Base-by-base conservation (phyloP, 2,329 filamentous ascomycete genomes). In the Thelonectria olida region DNA sequence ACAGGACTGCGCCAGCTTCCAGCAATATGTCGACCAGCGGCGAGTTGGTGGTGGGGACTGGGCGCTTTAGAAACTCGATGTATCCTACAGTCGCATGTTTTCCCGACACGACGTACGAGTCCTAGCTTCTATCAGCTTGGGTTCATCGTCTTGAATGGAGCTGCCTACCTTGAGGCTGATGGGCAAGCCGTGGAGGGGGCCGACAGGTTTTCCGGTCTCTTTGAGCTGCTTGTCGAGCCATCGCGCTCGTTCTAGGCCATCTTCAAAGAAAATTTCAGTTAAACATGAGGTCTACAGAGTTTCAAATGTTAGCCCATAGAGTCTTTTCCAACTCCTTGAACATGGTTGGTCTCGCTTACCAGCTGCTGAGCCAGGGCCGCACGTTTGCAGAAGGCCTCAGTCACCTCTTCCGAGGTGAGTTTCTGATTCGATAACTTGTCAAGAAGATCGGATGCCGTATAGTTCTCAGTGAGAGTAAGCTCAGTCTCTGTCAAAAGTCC, bases 1-100 rank as follows among this genome's bases (percentile, higher is more conserved):
- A 74, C 0, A 74, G n/a, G 10, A 74, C 71, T 4, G 71, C 72
- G 10, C 73, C 73, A 0, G 66, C 65, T 4, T 69, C 67, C 1
- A 73, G 51, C 1, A 74, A 53, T 4, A 74, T 34, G 3, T 74
- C 48, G 0, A 74, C 72, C 2, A 74, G 49, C 0, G 72, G 61
- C 6, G 72, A 66, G 25, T 67, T 72, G 7, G 53, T 47, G 2
- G 65, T 55, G 1, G 68, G 68, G 0, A 61, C 28, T 3, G 68
- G 64, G 2, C 65, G 60, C 5, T 64, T 66, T 5, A 74, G 58
- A n/a, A 72, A 74, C 5, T 67, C 62, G 17, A 73, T 57, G 9
- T 71, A 66, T 9, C 72, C 72, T 0, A 74, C 54, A 0, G 72
- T 73, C 2, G 69, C 68, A 38, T 67, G 41, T 4, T 69, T 61